Evolutionary conservation across 768 basidiomycete genomes (phyloP).

Genomic region (Suillus lakei): DNA sequence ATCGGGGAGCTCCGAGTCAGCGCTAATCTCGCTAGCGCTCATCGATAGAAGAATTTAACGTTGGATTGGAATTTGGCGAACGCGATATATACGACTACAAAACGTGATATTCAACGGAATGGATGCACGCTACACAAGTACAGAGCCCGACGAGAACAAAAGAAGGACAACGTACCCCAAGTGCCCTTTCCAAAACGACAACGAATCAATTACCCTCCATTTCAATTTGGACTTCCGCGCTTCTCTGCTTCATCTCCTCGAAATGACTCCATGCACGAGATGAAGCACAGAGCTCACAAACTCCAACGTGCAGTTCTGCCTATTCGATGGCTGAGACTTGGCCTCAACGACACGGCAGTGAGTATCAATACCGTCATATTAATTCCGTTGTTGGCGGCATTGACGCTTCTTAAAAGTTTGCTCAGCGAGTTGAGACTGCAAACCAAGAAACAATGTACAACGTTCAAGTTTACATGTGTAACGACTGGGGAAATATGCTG

Average conservation of each 20-base stretch:
- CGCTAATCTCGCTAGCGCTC: no score
- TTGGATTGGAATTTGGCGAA: background rate
- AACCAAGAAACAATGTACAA: background rate
- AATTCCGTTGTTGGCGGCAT: background rate
- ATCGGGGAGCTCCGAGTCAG: no score
- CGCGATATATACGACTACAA: background rate
- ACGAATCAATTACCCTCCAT: background rate
- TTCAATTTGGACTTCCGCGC: background rate
- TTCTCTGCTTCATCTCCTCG: background rate
- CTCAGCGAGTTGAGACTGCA: background rate
- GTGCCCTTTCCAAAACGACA: background rate
- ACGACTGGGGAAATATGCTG: background rate
- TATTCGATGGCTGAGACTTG: background rate
- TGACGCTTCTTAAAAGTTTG: background rate
- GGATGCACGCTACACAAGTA: background rate
- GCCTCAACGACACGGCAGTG: background rate
- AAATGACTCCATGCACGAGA: background rate
- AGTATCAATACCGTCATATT: background rate
- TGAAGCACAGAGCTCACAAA: background rate
- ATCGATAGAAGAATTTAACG: background rate
- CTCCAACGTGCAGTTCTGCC: background rate
- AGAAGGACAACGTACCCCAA: background rate
- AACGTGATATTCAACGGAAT: background rate
- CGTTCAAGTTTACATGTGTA: background rate
- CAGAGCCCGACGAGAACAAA: background rate